A percentile compares a stretch with the other conserved stretches of the same genome.
Evolutionary conservation across 148 eudicot genomes (phyloP).

Genomic region (Oxyria digyna): DNA sequence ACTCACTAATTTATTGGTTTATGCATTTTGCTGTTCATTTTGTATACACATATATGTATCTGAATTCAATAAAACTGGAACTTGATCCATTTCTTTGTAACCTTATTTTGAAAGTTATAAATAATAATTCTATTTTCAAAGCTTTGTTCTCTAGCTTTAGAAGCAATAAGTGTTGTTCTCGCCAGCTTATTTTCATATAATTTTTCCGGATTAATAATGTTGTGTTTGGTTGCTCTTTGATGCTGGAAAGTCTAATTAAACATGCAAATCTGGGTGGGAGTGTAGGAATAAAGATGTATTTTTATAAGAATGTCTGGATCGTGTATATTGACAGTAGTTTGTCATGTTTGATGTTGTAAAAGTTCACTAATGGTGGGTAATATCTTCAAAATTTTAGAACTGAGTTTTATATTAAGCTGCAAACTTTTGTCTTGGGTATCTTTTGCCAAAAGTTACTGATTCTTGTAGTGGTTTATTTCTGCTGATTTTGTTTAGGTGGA

Average conservation of each 20-base stretch:
- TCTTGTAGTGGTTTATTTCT: too few relatives aligned
- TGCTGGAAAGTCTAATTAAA: neutral
- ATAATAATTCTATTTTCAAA: neutral
- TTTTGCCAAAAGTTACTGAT: too few relatives aligned
- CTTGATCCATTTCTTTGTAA: slow-evolving; percentile 2
- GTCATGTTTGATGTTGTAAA: too few relatives aligned
- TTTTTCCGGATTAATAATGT: neutral
- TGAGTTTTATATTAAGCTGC: too few relatives aligned
- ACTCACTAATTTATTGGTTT: slow-evolving; percentile 6
- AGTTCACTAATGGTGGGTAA: too few relatives aligned
- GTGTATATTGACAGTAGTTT: too few relatives aligned
- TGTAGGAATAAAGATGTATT: too few relatives aligned
- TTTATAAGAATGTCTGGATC: too few relatives aligned
- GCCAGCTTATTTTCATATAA: neutral
- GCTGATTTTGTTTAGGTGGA: too few relatives aligned
- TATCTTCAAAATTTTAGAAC: too few relatives aligned
- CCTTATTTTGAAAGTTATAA: neutral
- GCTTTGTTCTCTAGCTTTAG: neutral
- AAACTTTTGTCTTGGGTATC: too few relatives aligned
- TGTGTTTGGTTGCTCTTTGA: neutral
- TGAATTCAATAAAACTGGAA: neutral
- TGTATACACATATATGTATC: slow-evolving; percentile 6
- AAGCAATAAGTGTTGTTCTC: neutral
- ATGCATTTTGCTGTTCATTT: slow-evolving; percentile 3
- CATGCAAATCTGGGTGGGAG: too few relatives aligned